These are phyloP conservation scores for Diplodia sapinea DNA, from an alignment of 2,329 filamentous ascomycete species.

Conservation along the genomic window DNA sequence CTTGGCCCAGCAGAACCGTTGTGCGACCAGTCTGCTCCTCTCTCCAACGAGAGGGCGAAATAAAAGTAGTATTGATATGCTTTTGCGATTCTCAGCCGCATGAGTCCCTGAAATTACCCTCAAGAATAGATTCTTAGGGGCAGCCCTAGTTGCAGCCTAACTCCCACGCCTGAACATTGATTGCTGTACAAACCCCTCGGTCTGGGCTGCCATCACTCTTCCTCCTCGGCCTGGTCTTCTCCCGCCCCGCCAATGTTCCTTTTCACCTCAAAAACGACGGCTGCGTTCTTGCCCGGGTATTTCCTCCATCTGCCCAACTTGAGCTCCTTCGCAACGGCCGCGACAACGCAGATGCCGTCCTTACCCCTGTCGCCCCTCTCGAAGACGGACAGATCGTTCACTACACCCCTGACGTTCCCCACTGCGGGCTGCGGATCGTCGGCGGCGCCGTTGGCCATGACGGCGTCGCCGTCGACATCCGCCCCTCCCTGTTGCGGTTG, in stretches of 20 bases:
- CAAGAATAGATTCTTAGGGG: conserved; percentile 4
- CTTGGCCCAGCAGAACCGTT: conserved; percentile 6
- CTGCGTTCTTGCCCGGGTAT: conserved; percentile 73
- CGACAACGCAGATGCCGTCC: conserved; percentile 78
- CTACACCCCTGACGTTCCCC: conserved; percentile 68
- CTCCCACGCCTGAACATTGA: conserved; percentile 1
- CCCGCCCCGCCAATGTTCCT: conserved; percentile 37
- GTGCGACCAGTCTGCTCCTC: neutral
- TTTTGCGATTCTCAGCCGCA: neutral
- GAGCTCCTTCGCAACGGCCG: conserved; percentile 86
- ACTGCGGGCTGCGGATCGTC: conserved; percentile 25
- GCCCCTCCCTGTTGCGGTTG: neutral
- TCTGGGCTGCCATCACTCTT: neutral
- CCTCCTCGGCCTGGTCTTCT: conserved; percentile 13
- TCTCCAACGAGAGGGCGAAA: conserved; percentile 7
- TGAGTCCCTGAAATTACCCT: neutral
- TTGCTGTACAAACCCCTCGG: neutral
- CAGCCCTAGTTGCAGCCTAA: conserved; percentile 4
- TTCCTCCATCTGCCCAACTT: conserved; percentile 79
- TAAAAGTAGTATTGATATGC: conserved; percentile 22
- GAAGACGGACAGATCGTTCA: conserved; percentile 88
- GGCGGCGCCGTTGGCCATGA: conserved; percentile 32
- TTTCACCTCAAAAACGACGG: conserved; percentile 85
- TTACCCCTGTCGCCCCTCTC: conserved; percentile 80
- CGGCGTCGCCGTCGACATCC: conserved; percentile 29